Percentiles rank a stretch among this genome's conserved stretches.
phyloP scores from a whole-genome alignment of 306 rosid species.

The Corylus heterophylla region DNA sequence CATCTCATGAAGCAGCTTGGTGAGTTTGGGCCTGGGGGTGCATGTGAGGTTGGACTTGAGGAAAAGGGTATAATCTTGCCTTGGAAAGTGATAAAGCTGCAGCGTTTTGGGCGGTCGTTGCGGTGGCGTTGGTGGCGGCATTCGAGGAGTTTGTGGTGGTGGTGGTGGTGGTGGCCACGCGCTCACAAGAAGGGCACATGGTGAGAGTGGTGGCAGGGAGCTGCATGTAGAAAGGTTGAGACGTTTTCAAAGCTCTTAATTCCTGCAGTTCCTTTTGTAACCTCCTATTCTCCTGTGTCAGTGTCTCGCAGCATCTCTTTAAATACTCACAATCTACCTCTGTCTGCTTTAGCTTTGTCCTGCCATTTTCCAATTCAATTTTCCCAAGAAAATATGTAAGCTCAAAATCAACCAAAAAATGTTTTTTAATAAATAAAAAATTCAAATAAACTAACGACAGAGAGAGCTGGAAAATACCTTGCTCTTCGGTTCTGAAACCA shows the following conservation, averaged over 20 bases:
- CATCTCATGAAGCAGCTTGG: conserved; percentile 38
- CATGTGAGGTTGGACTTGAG: conserved; percentile 37
- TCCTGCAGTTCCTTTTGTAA: conserved; percentile 93
- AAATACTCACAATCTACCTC: conserved; percentile 96
- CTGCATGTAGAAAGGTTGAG: conserved; percentile 87
- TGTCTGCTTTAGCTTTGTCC: conserved; percentile 98
- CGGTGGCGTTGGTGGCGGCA: not conserved
- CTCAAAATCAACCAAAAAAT: too few relatives aligned
- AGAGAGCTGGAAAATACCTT: conserved; percentile 45
- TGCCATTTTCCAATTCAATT: conserved; percentile 12
- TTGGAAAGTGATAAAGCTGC: conserved; percentile 27
- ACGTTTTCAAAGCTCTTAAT: conserved; percentile 77
- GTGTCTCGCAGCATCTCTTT: conserved; percentile 83
- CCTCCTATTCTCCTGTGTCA: conserved; percentile 91
- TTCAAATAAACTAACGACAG: too few relatives aligned
- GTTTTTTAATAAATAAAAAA: too few relatives aligned
- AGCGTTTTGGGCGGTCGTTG: conserved; percentile 8
- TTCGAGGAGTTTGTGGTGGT: conserved; percentile 25
- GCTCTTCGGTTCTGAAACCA: conserved; percentile 99
- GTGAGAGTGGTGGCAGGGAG: conserved; percentile 98
- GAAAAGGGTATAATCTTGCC: conserved; percentile 31
- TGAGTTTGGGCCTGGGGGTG: conserved; percentile 41
- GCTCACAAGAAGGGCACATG: conserved; percentile 96
- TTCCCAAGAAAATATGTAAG: not conserved
- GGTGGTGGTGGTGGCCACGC: conserved; percentile 47